Evolutionary conservation across 2,329 filamentous ascomycete species (phyloP), one percentile per base, ranked within the genome.

Genomic region (Cryphonectria nitschkei): DNA sequence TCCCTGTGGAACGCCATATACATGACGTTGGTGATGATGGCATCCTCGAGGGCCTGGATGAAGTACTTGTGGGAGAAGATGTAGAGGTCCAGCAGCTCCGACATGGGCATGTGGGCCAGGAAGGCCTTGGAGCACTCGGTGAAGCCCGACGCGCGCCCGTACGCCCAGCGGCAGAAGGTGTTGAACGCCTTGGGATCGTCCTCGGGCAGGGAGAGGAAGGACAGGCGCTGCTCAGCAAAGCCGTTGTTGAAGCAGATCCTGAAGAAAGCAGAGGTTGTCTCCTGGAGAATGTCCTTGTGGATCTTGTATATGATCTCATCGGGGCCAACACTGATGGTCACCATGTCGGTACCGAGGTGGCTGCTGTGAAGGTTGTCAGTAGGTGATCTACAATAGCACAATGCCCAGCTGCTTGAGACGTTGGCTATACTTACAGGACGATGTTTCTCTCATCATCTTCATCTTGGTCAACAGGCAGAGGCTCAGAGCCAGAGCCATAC

Each of bases 111-210:
- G 32, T 7, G 5, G 3, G 2, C 14, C 26, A 34, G 26, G 56
- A 60, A 60, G 9, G 29, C 26, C 56, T 8, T 16, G 6, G 56
- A 60, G 56, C 56, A 34, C 26, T 34, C 26, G n/a, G 26, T 32
- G 56, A 60, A 32, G 32, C 56, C 26, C 13, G 26, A 19, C 9
- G 13, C 26, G 29, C 56, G n/a, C 16, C 61, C 77, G 71, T 80
- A 80, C 0, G 80, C 68, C 52, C 77, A 81, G 61, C 79, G 74
- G 6, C 81, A 74, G n/a, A 80, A 76, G 16, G 64, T 69, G 2
- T 74, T 65, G 3, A 81, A 7, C 1, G 75, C 68, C 0, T 74
- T 69, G 4, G 78, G 77, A 22, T 79, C 74, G 46, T 80, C 78
- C 2, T 78, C 76, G 0, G 76, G 77, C 0, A 81, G 62, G 0